phyloP scores from a whole-genome alignment of 2,329 filamentous ascomycete genomes.

The Fusarium kyushuense region DNA sequence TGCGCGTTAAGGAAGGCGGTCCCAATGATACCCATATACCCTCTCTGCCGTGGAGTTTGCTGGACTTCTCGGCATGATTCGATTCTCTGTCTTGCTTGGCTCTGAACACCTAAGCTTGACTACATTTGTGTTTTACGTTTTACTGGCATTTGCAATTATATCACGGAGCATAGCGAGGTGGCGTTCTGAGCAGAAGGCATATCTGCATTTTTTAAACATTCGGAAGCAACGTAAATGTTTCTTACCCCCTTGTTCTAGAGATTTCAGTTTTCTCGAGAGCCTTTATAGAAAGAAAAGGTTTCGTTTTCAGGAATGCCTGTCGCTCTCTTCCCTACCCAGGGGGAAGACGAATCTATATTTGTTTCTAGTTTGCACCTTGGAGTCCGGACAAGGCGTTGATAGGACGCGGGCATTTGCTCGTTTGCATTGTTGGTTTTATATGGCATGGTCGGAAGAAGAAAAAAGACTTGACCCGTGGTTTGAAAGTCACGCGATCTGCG shows the following conservation, averaged over 20 bases:
- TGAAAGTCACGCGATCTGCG: slow-evolving; percentile 20
- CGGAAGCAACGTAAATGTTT: slow-evolving; percentile 29
- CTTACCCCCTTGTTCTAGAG: slow-evolving; percentile 26
- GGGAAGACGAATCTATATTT: slow-evolving; percentile 13
- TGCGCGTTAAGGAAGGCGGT: slow-evolving; percentile 41
- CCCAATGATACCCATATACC: slow-evolving; percentile 50
- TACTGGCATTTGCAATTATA: slow-evolving; percentile 43
- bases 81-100: slow-evolving; percentile 37
- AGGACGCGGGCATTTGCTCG: slow-evolving; percentile 19
- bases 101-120: slow-evolving; percentile 32
- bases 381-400: slow-evolving; percentile 40
- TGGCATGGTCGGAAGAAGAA: slow-evolving; percentile 43
- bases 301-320: slow-evolving; percentile 19
- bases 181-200: slow-evolving; percentile 51
- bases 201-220: slow-evolving; percentile 44
- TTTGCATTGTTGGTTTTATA: slow-evolving; percentile 32
- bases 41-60: slow-evolving; percentile 36
- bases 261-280: slow-evolving; percentile 21
- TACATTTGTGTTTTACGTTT: slow-evolving; percentile 40
- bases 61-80: slow-evolving; percentile 36
- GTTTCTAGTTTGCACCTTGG: slow-evolving; percentile 20
- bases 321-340: slow-evolving; percentile 5
- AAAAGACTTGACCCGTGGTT: slow-evolving; percentile 36
- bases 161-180: slow-evolving; percentile 57
- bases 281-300: slow-evolving; percentile 29